phyloP scores from a whole-genome alignment of 2,329 filamentous ascomycete genomes.

The Aspergillus hortae region DNA sequence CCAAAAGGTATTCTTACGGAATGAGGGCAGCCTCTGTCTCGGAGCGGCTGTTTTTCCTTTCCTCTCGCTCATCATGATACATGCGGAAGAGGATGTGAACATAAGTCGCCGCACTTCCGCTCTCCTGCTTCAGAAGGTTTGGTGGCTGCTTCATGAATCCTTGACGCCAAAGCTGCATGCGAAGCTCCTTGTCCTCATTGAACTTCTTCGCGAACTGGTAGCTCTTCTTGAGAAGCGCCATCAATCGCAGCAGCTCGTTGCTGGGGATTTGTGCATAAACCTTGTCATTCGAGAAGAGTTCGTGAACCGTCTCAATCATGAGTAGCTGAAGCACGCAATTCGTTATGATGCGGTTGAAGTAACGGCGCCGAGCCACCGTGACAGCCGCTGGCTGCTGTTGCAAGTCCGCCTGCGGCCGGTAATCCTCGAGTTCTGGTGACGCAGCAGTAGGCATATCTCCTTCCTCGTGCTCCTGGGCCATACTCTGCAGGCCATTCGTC shows the following conservation, averaged over 20 bases:
- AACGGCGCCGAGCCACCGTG: constrained; percentile 84
- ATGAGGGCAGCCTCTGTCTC: constrained; percentile 91
- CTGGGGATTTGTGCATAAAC: constrained; percentile 94
- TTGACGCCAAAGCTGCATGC: constrained; percentile 91
- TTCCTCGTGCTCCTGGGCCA: constrained; percentile 30
- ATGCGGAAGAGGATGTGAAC: constrained; percentile 94
- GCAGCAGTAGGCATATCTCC: constrained; percentile 31
- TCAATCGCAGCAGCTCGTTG: constrained; percentile 80
- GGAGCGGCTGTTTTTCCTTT: constrained; percentile 71
- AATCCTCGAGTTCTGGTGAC: constrained; percentile 70
- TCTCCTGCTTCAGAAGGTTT: constrained; percentile 96
- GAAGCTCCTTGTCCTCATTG: constrained; percentile 94
- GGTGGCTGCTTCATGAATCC: constrained; percentile 99
- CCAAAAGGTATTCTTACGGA: constrained; percentile 51
- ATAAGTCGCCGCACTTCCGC: constrained; percentile 87
- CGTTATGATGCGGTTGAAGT: constrained; percentile 99
- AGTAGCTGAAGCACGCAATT: constrained; percentile 95
- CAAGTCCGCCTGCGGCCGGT: constrained; percentile 69
- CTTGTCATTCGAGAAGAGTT: constrained; percentile 94
- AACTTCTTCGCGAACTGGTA: constrained; percentile 97
- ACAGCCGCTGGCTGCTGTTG: constrained; percentile 90
- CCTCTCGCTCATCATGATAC: constrained; percentile 85
- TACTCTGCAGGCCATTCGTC: constrained; percentile 26
- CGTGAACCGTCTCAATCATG: constrained; percentile 99
- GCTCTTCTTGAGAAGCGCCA: constrained; percentile 90